These are phyloP conservation scores for Jasminum sambac DNA, from an alignment of 257 asterid species.

Conservation along the genomic window DNA sequence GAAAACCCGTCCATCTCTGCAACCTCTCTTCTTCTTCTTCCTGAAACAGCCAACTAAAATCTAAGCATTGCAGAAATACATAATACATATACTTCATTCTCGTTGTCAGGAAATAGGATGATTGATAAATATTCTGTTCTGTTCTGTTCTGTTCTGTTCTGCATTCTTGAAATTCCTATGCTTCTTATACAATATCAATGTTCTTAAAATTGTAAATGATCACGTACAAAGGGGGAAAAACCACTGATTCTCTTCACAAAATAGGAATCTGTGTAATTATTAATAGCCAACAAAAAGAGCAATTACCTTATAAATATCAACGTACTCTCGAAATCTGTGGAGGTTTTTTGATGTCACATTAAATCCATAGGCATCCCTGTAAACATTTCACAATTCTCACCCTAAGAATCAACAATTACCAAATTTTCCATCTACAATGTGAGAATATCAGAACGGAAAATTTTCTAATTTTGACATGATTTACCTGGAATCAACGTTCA, in stretches of 20 bases:
- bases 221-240: not conserved
- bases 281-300: slow-evolving; percentile 2
- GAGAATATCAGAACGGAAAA: slow-evolving; percentile 1
- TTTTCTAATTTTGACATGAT: not conserved
- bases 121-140: not conserved
- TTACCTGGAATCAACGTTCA: slow-evolving; percentile 92
- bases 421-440: not conserved
- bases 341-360: slow-evolving; percentile 93
- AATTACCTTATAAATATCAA: slow-evolving; percentile 76
- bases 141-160: not conserved
- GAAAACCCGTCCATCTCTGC: slow-evolving; percentile 75
- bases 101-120: not conserved
- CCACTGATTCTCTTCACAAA: not conserved
- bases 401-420: not conserved
- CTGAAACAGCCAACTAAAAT: slow-evolving; percentile 38
- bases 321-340: slow-evolving; percentile 71
- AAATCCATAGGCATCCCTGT: slow-evolving; percentile 98
- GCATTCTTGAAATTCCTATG: not conserved
- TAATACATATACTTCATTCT: slow-evolving; percentile 1
- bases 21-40: slow-evolving; percentile 89
- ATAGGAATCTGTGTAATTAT: not conserved
- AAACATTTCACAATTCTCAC: slow-evolving; percentile 25
- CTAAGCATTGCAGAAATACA: slow-evolving; percentile 3
- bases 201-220: slow-evolving; percentile 1
- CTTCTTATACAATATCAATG: not conserved